Conservation (phyloP, 2,329 filamentous ascomycete genomes). For the Fonsecaea nubica region DNA sequence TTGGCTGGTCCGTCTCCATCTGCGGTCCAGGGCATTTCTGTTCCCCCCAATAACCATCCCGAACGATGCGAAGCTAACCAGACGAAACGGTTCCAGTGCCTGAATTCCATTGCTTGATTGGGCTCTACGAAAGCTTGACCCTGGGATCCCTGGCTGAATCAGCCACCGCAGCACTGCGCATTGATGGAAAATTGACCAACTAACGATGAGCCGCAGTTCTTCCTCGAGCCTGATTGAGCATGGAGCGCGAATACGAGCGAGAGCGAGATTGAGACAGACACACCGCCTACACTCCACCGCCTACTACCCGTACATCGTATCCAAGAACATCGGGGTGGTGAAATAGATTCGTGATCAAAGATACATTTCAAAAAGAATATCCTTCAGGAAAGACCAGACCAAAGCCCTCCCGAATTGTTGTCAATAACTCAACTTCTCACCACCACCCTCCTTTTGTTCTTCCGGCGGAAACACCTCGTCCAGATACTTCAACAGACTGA, state of each 20-base stretch:
- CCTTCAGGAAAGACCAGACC: no score
- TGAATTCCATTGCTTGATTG: not conserved
- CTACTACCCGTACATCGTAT: not conserved
- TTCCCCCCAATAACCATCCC: not conserved
- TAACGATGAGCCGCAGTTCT: not conserved
- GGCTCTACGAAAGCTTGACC: not conserved
- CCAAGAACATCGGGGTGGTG: not conserved
- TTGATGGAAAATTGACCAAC: not conserved
- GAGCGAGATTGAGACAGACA: not conserved
- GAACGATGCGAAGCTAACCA: not conserved
- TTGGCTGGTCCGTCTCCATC: not conserved
- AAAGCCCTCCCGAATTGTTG: no score
- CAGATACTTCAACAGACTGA: slow-evolving; percentile 12
- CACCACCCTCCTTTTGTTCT: not conserved
- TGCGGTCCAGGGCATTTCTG: not conserved
- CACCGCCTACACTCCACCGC: no score
- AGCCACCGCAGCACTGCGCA: not conserved
- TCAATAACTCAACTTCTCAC: slow-evolving; percentile 8
- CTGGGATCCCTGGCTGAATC: not conserved
- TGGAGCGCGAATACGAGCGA: not conserved
- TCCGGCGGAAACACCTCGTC: slow-evolving; percentile 15
- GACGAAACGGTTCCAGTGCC: not conserved
- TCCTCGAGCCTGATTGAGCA: not conserved
- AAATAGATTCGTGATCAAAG: not conserved
- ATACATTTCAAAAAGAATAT: no score